Percentiles rank a stretch among this genome's conserved stretches.
Evolutionary conservation across 805 yeast genomes (phyloP).

Genomic region (Starmerella powellii): DNA sequence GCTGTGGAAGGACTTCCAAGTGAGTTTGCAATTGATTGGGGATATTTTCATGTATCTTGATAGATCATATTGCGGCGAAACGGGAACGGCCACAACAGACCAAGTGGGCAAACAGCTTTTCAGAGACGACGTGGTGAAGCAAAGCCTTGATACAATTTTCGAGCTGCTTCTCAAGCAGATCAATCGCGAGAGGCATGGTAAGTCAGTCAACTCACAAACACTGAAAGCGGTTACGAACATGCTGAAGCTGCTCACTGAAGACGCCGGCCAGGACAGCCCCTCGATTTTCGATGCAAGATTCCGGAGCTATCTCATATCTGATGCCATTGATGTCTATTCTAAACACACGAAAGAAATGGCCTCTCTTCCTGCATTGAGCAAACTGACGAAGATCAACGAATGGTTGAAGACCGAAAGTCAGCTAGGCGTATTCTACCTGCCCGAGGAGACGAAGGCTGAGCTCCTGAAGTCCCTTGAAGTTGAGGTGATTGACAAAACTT

Average conservation of each 20-base stretch:
- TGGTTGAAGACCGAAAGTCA: slow-evolving; percentile 17
- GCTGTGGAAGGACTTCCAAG: slow-evolving; percentile 15
- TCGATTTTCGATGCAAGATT: slow-evolving; percentile 15
- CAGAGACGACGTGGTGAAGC: slow-evolving; percentile 12
- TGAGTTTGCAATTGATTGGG: slow-evolving; percentile 14
- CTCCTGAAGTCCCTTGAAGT: slow-evolving; percentile 6
- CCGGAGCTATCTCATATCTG: slow-evolving; percentile 5
- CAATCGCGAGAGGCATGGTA: slow-evolving; percentile 13
- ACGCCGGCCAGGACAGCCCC: slow-evolving; percentile 10
- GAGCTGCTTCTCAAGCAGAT: slow-evolving; percentile 6
- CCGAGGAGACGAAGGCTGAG: slow-evolving; percentile 12
- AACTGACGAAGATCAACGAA: slow-evolving; percentile 1
- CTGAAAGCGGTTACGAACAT: slow-evolving; percentile 11
- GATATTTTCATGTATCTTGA: slow-evolving; percentile 24
- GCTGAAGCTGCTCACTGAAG: slow-evolving; percentile 16
- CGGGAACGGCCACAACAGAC: slow-evolving; percentile 12
- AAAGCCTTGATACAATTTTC: slow-evolving; percentile 5
- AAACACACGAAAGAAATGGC: neutral
- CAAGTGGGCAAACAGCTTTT: slow-evolving; percentile 18
- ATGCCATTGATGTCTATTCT: slow-evolving; percentile 2
- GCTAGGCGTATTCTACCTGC: slow-evolving; percentile 12
- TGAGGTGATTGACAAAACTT: slow-evolving; percentile 7
- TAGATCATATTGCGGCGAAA: slow-evolving; percentile 18
- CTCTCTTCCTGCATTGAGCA: neutral
- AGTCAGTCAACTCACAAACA: slow-evolving; percentile 8